Base-by-base conservation (phyloP, 176 grass and related monocot genomes). In the Chloris gayana region DNA sequence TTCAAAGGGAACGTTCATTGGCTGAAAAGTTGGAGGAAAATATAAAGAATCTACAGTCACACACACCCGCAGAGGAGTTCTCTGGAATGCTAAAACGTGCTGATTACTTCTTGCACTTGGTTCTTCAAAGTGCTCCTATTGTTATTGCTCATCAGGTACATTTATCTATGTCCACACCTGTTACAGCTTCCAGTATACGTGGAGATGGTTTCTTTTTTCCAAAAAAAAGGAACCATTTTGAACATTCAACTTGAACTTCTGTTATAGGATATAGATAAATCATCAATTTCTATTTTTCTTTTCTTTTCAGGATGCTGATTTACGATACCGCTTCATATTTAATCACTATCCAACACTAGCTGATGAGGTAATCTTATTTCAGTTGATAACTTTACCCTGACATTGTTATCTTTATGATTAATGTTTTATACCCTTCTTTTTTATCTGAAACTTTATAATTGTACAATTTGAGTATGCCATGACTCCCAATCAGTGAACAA, bases 91-190 rank as follows among this genome's bases (percentile, higher is more conserved):
- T 97, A 69, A 82, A 92, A 76, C 86, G 91, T 41, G 94, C 94
- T 25, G 94, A 97, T 83, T 94, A 94, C 88, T 97, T 97, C 83
- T 90, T 97, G 83, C 94, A 97, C 65, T 92, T 97, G 71, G 87
- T 97, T 88, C 89, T 97, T 65, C 91, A 94, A 84, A 97, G 81
- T 77, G 89, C 94, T 64, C 94, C 94, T 73, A 80, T 97, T 47
- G 94, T 97, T 83, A 92, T 97, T 84, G 94, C 91, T 50, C 94
- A 97, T 85, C 94, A 97, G 91, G 94, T 97, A 86, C 6, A 42
- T 64, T 72, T 74, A 67, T 50, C 21, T 25, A 44, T 80, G 13
- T 67, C 46, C 29, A 34, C n/a, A 72, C 72, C 47, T 83, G 29
- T 73, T 86, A 46, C 71, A 86, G 61, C 49, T 82, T 79, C 17